phyloP scores from a whole-genome alignment of 2,329 filamentous ascomycete genomes.

The Domatiomyces globalis region DNA sequence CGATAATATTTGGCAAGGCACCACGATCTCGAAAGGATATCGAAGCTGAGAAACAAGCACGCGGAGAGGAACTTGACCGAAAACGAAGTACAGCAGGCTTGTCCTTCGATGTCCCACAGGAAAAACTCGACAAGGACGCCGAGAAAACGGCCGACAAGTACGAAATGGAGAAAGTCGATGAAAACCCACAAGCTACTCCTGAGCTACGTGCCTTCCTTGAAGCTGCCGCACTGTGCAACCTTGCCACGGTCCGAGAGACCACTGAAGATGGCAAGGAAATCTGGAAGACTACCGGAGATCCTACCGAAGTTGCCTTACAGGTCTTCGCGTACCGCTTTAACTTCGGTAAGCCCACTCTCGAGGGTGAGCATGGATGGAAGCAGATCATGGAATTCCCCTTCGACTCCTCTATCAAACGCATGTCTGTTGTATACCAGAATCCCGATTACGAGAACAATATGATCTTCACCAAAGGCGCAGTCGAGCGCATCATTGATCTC shows the following conservation, averaged over 20 bases:
- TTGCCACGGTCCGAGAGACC: slow-evolving; percentile 37
- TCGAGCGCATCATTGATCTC: slow-evolving; percentile 45
- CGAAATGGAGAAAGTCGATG: slow-evolving; percentile 8
- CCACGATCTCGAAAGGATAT: slow-evolving; percentile 22
- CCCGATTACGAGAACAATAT: slow-evolving; percentile 20
- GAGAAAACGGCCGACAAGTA: slow-evolving; percentile 19
- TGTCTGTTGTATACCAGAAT: slow-evolving; percentile 47
- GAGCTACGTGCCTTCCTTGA: slow-evolving; percentile 39
- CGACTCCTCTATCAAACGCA: slow-evolving; percentile 50
- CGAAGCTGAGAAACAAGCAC: slow-evolving; percentile 24
- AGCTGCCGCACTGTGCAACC: slow-evolving; percentile 42
- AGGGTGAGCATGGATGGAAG: slow-evolving; percentile 32
- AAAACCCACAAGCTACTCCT: slow-evolving; percentile 29
- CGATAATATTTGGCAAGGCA: slow-evolving; percentile 27
- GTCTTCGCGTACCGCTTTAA: slow-evolving; percentile 50
- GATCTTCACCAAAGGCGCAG: slow-evolving; percentile 49
- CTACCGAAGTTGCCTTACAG: slow-evolving; percentile 53
- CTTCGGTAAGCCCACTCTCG: slow-evolving; percentile 32
- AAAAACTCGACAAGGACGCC: slow-evolving; percentile 22
- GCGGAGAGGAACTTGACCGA: slow-evolving; percentile 38
- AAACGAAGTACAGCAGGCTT: slow-evolving; percentile 47
- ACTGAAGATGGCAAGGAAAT: slow-evolving; percentile 22
- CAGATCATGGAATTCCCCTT: slow-evolving; percentile 50
- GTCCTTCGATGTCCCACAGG: slow-evolving; percentile 49
- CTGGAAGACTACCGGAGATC: slow-evolving; percentile 48